phyloP scores from a whole-genome alignment of 169 alveolate species.

The Cryptosporidium canis region DNA sequence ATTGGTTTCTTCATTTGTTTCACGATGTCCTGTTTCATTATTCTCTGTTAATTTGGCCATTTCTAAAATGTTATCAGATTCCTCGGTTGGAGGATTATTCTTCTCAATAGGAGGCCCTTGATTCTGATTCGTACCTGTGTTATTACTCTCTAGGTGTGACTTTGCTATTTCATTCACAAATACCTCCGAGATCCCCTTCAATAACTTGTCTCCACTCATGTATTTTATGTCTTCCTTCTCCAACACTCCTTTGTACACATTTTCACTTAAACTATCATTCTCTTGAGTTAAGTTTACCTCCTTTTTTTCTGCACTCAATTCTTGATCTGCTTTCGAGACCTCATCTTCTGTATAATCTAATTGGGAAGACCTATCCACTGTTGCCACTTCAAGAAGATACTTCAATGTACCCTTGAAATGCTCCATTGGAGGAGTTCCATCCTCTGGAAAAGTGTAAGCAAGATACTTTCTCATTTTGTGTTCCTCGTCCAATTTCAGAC shows the following conservation, averaged over 20 bases:
- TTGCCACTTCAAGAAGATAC: not conserved
- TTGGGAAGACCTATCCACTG: not conserved
- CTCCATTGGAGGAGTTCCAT: conserved; percentile 7
- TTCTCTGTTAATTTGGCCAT: not conserved
- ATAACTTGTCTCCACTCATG: not conserved
- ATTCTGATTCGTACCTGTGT: not conserved
- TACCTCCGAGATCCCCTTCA: not conserved
- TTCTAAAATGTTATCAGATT: not conserved
- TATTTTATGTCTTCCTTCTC: not conserved
- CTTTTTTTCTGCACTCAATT: not conserved
- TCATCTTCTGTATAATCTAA: not conserved
- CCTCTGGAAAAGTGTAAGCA: conserved; percentile 3
- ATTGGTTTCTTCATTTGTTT: not conserved
- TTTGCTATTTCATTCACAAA: not conserved
- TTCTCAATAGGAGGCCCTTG: not conserved
- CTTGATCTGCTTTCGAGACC: not conserved
- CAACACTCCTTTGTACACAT: not conserved
- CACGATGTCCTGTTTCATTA: not conserved
- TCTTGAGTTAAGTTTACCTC: not conserved
- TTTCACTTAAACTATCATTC: not conserved
- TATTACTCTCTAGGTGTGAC: not conserved
- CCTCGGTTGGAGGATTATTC: not conserved
- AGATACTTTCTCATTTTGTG: conserved; percentile 12
- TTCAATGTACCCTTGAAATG: conserved; percentile 16
- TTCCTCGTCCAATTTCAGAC: not conserved